A percentile compares a stretch with the other conserved stretches of the same genome.
Conservation (phyloP, 2,329 filamentous ascomycete species). For the Colletotrichum tamarilloi region DNA sequence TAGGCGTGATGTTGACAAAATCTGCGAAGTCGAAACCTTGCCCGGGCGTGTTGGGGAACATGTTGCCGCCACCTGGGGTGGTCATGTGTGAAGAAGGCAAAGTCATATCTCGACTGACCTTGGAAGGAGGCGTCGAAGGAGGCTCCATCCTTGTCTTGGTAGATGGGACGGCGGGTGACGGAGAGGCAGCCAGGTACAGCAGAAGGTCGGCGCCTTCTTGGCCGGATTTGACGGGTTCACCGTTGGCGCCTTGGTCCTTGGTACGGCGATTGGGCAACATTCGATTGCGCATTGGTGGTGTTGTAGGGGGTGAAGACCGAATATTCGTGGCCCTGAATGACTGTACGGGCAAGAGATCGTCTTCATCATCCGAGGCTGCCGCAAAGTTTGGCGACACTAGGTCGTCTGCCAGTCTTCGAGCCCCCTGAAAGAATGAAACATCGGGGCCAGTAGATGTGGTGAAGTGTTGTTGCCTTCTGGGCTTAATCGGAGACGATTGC, state of each 20-base stretch:
- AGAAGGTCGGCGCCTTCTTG: constrained; percentile 86
- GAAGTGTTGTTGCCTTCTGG: constrained; percentile 79
- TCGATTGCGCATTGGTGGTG: constrained; percentile 76
- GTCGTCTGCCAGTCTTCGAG: constrained; percentile 74
- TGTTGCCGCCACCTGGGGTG: constrained; percentile 79
- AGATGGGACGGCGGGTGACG: constrained; percentile 78
- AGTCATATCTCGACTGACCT: constrained; percentile 69
- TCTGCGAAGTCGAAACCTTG: constrained; percentile 93
- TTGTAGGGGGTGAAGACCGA: constrained; percentile 85
- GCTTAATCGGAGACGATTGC: constrained; percentile 88
- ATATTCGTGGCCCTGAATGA: constrained; percentile 75
- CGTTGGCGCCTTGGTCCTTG: constrained; percentile 57
- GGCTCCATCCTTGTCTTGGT: constrained; percentile 69
- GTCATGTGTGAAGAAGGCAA: constrained; percentile 89
- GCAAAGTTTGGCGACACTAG: constrained; percentile 70
- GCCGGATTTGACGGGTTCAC: constrained; percentile 67
- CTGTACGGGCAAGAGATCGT: constrained; percentile 80
- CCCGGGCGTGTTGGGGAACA: constrained; percentile 81
- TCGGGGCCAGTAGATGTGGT: constrained; percentile 77
- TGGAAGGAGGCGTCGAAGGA: constrained; percentile 81
- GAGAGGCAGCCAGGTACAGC: constrained; percentile 89
- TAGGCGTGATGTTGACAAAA: constrained; percentile 97
- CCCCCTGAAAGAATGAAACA: constrained; percentile 82
- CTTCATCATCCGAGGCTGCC: constrained; percentile 81
- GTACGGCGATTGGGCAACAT: constrained; percentile 57